Conservation (phyloP, 768 basidiomycete species). For the Fomitopsis serialis region DNA sequence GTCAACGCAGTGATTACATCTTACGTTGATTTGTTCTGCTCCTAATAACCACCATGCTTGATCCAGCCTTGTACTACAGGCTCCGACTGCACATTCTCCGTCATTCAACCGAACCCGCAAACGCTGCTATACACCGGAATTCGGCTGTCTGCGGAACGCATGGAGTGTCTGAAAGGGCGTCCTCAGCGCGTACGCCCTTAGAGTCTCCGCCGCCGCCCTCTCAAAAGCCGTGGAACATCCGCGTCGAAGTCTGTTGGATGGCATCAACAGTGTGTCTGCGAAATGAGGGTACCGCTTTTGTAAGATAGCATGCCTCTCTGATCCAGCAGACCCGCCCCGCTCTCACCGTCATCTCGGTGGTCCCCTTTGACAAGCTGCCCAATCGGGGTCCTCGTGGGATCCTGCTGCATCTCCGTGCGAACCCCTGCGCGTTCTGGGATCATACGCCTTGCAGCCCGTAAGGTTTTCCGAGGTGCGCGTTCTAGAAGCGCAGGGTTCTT, state of each 20-base stretch:
- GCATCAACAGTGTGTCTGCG: background rate
- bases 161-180: too few species aligned
- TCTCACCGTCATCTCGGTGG: background rate
- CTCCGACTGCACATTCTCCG: too few species aligned
- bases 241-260: background rate
- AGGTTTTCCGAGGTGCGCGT: background rate
- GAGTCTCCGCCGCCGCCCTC: background rate
- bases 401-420: constrained; percentile 2
- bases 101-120: too few species aligned
- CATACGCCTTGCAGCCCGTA: background rate
- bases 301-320: background rate
- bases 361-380: background rate
- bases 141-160: too few species aligned
- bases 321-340: background rate
- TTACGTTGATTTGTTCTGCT: too few species aligned
- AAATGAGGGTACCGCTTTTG: background rate
- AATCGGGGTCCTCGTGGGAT: background rate
- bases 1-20: too few species aligned
- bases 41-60: too few species aligned
- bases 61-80: too few species aligned
- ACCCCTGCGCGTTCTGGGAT: background rate
- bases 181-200: too few species aligned
- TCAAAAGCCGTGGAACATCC: background rate
- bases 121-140: too few species aligned
- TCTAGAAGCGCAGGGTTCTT: constrained; percentile 2